Percentiles rank a stretch among this genome's conserved stretches.
These are phyloP conservation scores for Xylaria castorea DNA, from an alignment of 495 filamentous ascomycete species.

Conservation along the genomic window DNA sequence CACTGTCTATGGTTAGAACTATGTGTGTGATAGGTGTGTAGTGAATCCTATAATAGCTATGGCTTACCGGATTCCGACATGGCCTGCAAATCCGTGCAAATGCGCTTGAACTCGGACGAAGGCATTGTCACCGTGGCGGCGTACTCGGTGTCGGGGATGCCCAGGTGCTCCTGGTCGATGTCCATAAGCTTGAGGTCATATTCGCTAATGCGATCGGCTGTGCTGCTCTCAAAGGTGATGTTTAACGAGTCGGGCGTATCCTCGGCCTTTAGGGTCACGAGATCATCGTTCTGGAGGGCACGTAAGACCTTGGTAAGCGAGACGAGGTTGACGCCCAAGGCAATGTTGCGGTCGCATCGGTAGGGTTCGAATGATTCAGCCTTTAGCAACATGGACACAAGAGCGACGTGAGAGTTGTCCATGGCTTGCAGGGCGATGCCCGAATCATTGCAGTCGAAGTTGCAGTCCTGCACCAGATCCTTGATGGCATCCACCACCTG, in stretches of 20 bases:
- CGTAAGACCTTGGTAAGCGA: slow-evolving; percentile 98
- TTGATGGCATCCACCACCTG: slow-evolving; percentile 99
- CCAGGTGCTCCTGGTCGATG: slow-evolving; percentile 98
- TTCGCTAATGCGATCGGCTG: slow-evolving; percentile 90
- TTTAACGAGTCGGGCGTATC: slow-evolving; percentile 95
- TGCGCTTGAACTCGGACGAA: slow-evolving; percentile 87
- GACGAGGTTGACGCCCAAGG: slow-evolving; percentile 93
- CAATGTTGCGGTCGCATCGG: slow-evolving; percentile 98
- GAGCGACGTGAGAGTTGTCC: slow-evolving; percentile 99
- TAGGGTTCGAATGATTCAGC: slow-evolving; percentile 94
- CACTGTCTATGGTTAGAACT: slow-evolving; percentile 58
- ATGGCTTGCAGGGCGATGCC: slow-evolving; percentile 98
- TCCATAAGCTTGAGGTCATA: slow-evolving; percentile 99
- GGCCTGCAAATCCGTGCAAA: slow-evolving; percentile 87
- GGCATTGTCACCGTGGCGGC: slow-evolving; percentile 91
- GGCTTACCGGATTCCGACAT: slow-evolving; percentile 90
- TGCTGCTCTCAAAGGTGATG: slow-evolving; percentile 91
- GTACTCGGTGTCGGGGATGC: slow-evolving; percentile 98
- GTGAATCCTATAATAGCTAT: neutral
- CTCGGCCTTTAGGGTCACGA: slow-evolving; percentile 95
- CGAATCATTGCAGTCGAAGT: slow-evolving; percentile 99
- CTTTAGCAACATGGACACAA: slow-evolving; percentile 98
- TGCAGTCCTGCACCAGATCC: slow-evolving; percentile 99
- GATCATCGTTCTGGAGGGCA: slow-evolving; percentile 91
- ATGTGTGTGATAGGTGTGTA: neutral